phyloP scores from a whole-genome alignment of 2,329 filamentous ascomycete species.

The Penicillium sp. region DNA sequence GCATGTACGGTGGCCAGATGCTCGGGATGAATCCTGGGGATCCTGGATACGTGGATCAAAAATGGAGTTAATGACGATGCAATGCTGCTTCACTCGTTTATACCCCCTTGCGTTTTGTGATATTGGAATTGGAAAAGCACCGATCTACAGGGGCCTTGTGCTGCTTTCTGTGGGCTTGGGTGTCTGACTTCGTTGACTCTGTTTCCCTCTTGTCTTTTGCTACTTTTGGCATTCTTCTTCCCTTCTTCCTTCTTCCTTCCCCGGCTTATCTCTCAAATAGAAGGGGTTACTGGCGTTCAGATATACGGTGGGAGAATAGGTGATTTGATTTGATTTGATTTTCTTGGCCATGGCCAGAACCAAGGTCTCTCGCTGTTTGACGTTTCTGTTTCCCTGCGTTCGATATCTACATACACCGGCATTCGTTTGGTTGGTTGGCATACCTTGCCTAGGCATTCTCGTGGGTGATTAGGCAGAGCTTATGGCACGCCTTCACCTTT shows the following conservation, averaged over 20 bases:
- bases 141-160: not conserved
- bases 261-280: slow-evolving; percentile 22
- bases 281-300: slow-evolving; percentile 27
- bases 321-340: slow-evolving; percentile 1
- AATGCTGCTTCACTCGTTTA: slow-evolving; percentile 5
- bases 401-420: slow-evolving; percentile 5
- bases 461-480: not conserved
- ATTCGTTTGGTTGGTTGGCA: slow-evolving; percentile 4
- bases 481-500: not conserved
- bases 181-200: no score
- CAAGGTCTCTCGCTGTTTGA: not conserved
- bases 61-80: slow-evolving; percentile 30
- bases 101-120: slow-evolving; percentile 4
- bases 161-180: not conserved
- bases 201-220: not conserved
- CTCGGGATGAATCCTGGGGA: slow-evolving; percentile 34
- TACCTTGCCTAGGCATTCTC: not conserved
- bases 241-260: slow-evolving; percentile 4
- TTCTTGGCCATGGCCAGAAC: slow-evolving; percentile 2
- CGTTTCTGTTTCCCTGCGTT: slow-evolving; percentile 3
- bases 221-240: slow-evolving; percentile 6
- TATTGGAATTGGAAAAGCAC: slow-evolving; percentile 2
- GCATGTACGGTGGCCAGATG: slow-evolving; percentile 36
- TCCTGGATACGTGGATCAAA: slow-evolving; percentile 30
- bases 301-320: slow-evolving; percentile 21